phyloP scores from a whole-genome alignment of 1,284 basidiomycete genomes.

The Microbotryomycetes sp. region DNA sequence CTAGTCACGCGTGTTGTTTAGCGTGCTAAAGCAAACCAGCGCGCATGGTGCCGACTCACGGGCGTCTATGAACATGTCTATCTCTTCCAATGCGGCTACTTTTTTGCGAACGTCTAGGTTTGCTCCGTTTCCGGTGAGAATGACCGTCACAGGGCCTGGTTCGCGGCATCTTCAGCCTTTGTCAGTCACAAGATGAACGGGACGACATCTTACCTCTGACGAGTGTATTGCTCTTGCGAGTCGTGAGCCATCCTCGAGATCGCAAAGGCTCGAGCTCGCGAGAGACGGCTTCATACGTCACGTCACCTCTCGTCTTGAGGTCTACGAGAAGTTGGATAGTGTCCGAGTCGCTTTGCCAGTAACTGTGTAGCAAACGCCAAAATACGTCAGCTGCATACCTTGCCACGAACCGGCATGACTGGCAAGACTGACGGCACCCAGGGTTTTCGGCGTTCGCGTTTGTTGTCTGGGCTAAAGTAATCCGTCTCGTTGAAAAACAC shows the following conservation, averaged over 20 bases:
- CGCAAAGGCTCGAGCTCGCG: conserved; percentile 29
- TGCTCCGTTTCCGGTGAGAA: conserved; percentile 36
- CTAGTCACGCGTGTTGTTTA: conserved; percentile 21
- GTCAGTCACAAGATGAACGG: not conserved
- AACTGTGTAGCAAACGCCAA: conserved; percentile 15
- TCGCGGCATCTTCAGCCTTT: conserved; percentile 11
- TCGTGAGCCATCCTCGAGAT: conserved; percentile 28
- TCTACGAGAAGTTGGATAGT: conserved; percentile 35
- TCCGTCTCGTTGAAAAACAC: conserved; percentile 16
- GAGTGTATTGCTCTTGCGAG: conserved; percentile 15
- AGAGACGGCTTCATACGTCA: conserved; percentile 23
- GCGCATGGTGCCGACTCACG: conserved; percentile 1
- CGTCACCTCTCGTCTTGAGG: conserved; percentile 33
- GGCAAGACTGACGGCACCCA: conserved; percentile 15
- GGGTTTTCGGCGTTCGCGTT: conserved; percentile 12
- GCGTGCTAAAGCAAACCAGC: not conserved
- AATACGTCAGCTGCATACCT: not conserved
- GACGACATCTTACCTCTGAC: not conserved
- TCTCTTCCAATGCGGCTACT: conserved; percentile 11
- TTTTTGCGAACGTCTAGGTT: conserved; percentile 20
- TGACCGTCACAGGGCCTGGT: conserved; percentile 30
- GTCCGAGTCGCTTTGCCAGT: conserved; percentile 28
- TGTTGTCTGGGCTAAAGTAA: conserved; percentile 21
- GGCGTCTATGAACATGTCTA: conserved; percentile 33
- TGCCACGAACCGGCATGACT: not conserved